Percentiles rank a stretch among this genome's conserved stretches.
Evolutionary conservation across 1,284 basidiomycete genomes (phyloP).

Genomic region (Leccinum pachyderme): DNA sequence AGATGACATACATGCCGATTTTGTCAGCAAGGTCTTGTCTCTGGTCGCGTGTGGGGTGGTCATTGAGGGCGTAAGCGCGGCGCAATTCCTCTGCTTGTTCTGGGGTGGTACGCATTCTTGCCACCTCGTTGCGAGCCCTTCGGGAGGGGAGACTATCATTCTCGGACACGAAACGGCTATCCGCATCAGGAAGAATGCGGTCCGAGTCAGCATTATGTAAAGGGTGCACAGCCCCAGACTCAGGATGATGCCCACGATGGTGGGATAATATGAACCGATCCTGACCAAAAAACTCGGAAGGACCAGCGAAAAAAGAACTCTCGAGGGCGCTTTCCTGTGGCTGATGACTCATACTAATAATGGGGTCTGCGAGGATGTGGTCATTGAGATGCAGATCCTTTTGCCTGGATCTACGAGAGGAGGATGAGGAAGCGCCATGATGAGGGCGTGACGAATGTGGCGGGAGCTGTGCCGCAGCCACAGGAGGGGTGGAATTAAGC

Average conservation of each 20-base stretch:
- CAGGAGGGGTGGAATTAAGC: slow-evolving; percentile 38
- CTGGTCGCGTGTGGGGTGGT: slow-evolving; percentile 66
- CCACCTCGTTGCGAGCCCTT: slow-evolving; percentile 30
- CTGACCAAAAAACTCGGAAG: slow-evolving; percentile 30
- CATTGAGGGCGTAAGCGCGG: slow-evolving; percentile 57
- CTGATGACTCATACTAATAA: slow-evolving; percentile 2
- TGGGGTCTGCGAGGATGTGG: slow-evolving; percentile 24
- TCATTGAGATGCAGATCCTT: slow-evolving; percentile 35
- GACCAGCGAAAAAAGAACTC: slow-evolving; percentile 33
- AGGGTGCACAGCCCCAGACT: slow-evolving; percentile 24
- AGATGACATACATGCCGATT: slow-evolving; percentile 65
- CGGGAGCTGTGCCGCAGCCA: slow-evolving; percentile 32
- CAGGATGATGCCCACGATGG: slow-evolving; percentile 33
- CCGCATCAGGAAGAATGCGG: slow-evolving; percentile 30
- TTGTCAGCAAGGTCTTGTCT: slow-evolving; percentile 59
- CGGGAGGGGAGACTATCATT: slow-evolving; percentile 34
- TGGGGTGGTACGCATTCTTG: slow-evolving; percentile 56
- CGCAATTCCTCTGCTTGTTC: slow-evolving; percentile 66
- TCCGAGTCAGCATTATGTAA: slow-evolving; percentile 33
- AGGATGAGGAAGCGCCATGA: slow-evolving; percentile 27
- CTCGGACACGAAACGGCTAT: slow-evolving; percentile 37
- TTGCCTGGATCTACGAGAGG: slow-evolving; percentile 36
- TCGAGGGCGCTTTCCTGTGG: slow-evolving; percentile 25
- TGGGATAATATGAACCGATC: slow-evolving; percentile 36
- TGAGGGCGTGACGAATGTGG: slow-evolving; percentile 30